phyloP scores from a whole-genome alignment of 2,329 filamentous ascomycete species.

The Aplosporella prunicola region DNA sequence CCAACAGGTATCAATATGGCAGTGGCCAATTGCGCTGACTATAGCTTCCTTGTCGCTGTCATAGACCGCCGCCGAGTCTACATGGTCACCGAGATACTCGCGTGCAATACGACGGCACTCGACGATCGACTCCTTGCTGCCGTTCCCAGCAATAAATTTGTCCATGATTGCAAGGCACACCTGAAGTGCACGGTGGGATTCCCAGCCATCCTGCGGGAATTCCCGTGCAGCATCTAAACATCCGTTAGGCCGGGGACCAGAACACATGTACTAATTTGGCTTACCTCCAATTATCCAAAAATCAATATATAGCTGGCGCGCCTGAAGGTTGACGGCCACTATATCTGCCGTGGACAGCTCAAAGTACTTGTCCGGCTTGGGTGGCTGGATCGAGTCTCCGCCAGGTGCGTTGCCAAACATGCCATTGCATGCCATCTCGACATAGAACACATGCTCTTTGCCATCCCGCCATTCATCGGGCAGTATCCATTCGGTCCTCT shows the following conservation, averaged over 20 bases:
- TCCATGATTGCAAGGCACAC: constrained; percentile 85
- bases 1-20: constrained; percentile 98
- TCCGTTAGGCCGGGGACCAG: background rate
- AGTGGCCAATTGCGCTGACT: constrained; percentile 86
- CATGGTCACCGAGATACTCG: constrained; percentile 69
- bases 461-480: constrained; percentile 74
- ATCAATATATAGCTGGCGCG: constrained; percentile 75
- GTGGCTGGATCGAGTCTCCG: constrained; percentile 81
- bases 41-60: constrained; percentile 62
- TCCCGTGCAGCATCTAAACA: constrained; percentile 71
- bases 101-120: constrained; percentile 74
- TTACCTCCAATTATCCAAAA: constrained; percentile 77
- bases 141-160: constrained; percentile 69
- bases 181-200: constrained; percentile 77
- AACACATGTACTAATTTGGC: too few relatives aligned
- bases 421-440: constrained; percentile 97
- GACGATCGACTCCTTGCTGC: constrained; percentile 62
- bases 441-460: constrained; percentile 79
- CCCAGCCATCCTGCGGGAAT: constrained; percentile 79
- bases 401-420: constrained; percentile 93
- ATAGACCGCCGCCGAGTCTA: constrained; percentile 80
- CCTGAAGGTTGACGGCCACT: constrained; percentile 78
- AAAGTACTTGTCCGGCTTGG: constrained; percentile 75
- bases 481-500: constrained; percentile 84
- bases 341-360: constrained; percentile 70